phyloP scores from a whole-genome alignment of 1,284 basidiomycete genomes.

The Pterulicium gracile region DNA sequence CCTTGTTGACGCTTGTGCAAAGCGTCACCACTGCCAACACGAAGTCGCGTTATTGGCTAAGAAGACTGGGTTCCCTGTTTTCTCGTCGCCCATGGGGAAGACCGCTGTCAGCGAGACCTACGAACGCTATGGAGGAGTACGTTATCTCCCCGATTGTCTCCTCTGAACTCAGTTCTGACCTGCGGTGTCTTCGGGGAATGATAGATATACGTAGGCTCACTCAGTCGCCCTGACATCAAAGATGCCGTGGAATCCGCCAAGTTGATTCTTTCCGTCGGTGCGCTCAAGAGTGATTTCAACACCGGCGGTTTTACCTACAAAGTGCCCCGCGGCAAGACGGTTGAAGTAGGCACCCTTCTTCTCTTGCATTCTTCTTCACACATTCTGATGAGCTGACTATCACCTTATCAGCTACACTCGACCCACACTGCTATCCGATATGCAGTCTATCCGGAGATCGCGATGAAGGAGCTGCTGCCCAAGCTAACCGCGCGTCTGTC shows the following conservation, averaged over 20 bases:
- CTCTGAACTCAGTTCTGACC: conserved; percentile 7
- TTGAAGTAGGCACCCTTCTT: conserved; percentile 52
- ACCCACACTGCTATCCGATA: conserved; percentile 63
- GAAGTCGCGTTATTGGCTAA: conserved; percentile 64
- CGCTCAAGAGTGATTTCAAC: conserved; percentile 85
- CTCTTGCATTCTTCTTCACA: too few species aligned
- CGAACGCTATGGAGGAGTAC: conserved; percentile 80
- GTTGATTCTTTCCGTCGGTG: conserved; percentile 77
- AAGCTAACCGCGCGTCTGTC: conserved; percentile 50
- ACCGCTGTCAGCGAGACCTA: conserved; percentile 71
- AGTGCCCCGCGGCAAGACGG: conserved; percentile 46
- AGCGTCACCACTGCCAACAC: conserved; percentile 65
- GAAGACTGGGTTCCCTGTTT: conserved; percentile 69
- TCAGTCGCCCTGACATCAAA: conserved; percentile 64
- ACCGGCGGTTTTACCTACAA: conserved; percentile 76
- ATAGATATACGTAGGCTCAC: conserved; percentile 77
- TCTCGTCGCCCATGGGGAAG: conserved; percentile 86
- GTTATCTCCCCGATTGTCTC: conserved; percentile 17
- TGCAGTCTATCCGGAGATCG: conserved; percentile 49
- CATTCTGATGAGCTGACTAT: too few species aligned
- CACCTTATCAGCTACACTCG: conserved; percentile 82
- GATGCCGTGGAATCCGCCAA: conserved; percentile 76
- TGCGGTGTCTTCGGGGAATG: too few species aligned
- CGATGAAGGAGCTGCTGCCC: conserved; percentile 65
- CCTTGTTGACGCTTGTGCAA: conserved; percentile 83